phyloP scores from a whole-genome alignment of 2,329 filamentous ascomycete genomes.

The Camillea tinctor region DNA sequence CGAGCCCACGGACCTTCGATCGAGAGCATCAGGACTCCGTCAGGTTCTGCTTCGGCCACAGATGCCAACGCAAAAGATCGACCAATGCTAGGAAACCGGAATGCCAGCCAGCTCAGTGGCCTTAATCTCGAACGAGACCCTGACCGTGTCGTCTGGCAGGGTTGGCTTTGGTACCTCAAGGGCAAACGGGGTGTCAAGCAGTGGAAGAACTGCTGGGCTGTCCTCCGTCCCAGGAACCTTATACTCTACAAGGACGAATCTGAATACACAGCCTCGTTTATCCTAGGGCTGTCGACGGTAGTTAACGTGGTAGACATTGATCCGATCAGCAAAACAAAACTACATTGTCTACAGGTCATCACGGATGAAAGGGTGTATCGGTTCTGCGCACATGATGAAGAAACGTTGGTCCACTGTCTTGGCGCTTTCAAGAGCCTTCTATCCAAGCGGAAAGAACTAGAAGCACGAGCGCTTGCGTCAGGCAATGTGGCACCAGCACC shows the following conservation, averaged over 20 bases:
- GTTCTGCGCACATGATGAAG: conserved; percentile 77
- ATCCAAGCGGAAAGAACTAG: conserved; percentile 64
- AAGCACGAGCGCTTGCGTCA: conserved; percentile 46
- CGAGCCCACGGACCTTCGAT: conserved; percentile 50
- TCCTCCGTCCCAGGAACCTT: conserved; percentile 79
- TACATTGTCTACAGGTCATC: conserved; percentile 87
- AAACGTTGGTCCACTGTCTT: conserved; percentile 77
- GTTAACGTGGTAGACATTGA: conserved; percentile 93
- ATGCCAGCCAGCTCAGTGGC: conserved; percentile 63
- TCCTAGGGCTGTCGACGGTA: conserved; percentile 74
- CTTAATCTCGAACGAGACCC: conserved; percentile 61
- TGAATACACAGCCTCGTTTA: conserved; percentile 83
- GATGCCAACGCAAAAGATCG: conserved; percentile 31
- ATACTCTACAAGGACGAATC: conserved; percentile 90
- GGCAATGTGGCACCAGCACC: conserved; percentile 11
- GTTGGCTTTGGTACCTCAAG: conserved; percentile 81
- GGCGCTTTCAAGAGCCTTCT: conserved; percentile 88
- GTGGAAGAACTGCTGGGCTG: conserved; percentile 95
- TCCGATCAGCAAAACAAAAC: conserved; percentile 79
- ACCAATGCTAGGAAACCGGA: conserved; percentile 45
- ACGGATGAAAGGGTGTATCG: conserved; percentile 84
- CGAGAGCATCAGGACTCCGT: conserved; percentile 47
- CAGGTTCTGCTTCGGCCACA: conserved; percentile 32
- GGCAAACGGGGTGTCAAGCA: conserved; percentile 80
- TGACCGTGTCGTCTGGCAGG: conserved; percentile 91